Evolutionary conservation across 192 early-diverging fungal species (phyloP).

Genomic region (Hyaloraphidium curvatum): DNA sequence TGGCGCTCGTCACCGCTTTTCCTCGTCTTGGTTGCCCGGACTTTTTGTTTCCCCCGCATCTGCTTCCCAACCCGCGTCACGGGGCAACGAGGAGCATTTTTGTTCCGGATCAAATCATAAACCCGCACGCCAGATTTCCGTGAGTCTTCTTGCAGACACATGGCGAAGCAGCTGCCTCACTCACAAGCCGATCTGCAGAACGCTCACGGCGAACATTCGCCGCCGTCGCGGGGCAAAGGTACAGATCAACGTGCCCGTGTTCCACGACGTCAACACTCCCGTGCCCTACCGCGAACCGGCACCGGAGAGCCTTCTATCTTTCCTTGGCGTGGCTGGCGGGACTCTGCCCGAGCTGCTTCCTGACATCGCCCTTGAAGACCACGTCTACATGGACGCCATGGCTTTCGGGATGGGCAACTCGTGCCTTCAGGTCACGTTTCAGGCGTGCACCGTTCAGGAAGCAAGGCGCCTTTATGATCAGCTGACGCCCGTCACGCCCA

Average conservation of each 20-base stretch:
- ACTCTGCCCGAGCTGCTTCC: constrained; percentile 18
- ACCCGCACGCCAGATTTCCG: constrained; percentile 82
- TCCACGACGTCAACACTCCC: constrained; percentile 77
- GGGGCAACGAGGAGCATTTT: constrained; percentile 66
- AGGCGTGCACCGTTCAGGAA: constrained; percentile 81
- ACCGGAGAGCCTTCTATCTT: constrained; percentile 30
- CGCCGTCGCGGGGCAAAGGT: constrained; percentile 84
- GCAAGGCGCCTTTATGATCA: constrained; percentile 89
- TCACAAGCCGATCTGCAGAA: constrained; percentile 22
- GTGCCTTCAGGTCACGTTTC: constrained; percentile 95
- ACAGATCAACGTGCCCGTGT: constrained; percentile 88
- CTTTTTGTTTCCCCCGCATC: constrained; percentile 42
- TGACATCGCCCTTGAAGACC: constrained; percentile 61
- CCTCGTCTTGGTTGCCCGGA: constrained; percentile 72
- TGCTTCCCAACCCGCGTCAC: constrained; percentile 25
- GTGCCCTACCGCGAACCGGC: constrained; percentile 58
- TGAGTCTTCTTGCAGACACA: constrained; percentile 11
- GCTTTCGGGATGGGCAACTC: constrained; percentile 97
- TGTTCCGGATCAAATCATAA: constrained; percentile 84
- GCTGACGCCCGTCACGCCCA: constrained; percentile 70
- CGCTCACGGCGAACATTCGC: constrained; percentile 85
- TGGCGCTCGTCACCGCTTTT: constrained; percentile 69
- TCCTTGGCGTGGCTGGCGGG: not conserved
- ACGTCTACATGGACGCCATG: constrained; percentile 98
- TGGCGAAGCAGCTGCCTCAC: not conserved